A percentile compares a stretch with the other conserved stretches of the same genome.
phyloP scores from a whole-genome alignment of 495 filamentous ascomycete genomes.

The Extremus antarcticus region DNA sequence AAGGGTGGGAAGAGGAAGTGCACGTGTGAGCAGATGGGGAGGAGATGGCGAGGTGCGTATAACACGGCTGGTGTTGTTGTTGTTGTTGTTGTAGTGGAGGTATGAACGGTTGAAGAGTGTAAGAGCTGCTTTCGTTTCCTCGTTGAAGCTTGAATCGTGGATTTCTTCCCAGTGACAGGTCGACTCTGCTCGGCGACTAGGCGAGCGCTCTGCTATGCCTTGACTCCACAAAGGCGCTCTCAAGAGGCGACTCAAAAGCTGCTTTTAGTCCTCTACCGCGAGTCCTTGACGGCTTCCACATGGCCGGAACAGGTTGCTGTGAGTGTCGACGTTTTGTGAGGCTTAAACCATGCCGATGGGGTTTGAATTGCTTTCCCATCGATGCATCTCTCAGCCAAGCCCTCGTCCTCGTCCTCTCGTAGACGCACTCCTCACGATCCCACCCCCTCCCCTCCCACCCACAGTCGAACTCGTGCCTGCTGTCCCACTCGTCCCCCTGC shows the following conservation, averaged over 20 bases:
- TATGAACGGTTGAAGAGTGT: background rate
- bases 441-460: constrained; percentile 35
- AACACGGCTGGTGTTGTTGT: too few species aligned
- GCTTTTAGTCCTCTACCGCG: too few species aligned
- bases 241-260: too few species aligned
- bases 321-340: too few species aligned
- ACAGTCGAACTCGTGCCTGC: constrained; percentile 32
- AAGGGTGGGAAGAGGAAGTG: background rate
- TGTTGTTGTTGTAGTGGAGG: background rate
- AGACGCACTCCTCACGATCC: constrained; percentile 34
- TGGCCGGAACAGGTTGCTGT: too few species aligned
- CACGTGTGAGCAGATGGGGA: background rate
- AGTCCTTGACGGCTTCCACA: too few species aligned
- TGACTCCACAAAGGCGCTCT: too few species aligned
- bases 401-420: constrained; percentile 20
- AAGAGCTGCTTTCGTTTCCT: background rate
- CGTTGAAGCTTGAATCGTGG: background rate
- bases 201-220: too few species aligned
- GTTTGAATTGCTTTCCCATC: background rate
- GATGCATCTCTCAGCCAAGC: constrained; percentile 5
- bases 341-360: background rate
- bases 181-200: too few species aligned
- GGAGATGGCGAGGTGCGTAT: background rate
- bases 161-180: too few species aligned
- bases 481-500: constrained; percentile 35